phyloP scores from a whole-genome alignment of 1,139 yeast species.

The Tardiomyces blankii region DNA sequence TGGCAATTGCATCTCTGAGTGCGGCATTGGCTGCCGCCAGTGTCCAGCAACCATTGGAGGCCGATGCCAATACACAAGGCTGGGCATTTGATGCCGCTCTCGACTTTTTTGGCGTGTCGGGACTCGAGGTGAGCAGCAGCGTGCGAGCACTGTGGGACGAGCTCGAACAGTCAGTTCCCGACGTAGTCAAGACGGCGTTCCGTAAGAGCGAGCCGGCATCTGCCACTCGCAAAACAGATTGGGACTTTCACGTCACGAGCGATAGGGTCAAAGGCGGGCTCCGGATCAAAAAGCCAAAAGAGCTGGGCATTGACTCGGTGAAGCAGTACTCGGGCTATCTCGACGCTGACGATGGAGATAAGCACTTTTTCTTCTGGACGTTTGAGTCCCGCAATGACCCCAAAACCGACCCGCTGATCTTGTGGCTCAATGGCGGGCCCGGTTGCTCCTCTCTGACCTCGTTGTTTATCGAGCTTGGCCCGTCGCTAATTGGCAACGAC shows the following conservation, averaged over 20 bases:
- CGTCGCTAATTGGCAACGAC: constrained; percentile 42
- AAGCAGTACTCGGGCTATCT: constrained; percentile 62
- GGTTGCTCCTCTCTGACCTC: constrained; percentile 67
- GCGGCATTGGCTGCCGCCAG: no score
- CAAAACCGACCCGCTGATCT: constrained; percentile 46
- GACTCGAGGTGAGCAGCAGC: not conserved
- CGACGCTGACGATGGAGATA: constrained; percentile 67
- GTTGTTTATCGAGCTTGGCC: constrained; percentile 56
- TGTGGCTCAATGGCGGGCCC: constrained; percentile 72
- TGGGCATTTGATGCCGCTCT: not conserved
- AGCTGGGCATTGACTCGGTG: constrained; percentile 22
- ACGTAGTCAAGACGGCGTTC: not conserved
- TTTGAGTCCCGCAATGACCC: constrained; percentile 65
- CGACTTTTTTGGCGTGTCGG: not conserved
- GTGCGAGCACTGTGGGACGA: not conserved
- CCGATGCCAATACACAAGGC: not conserved
- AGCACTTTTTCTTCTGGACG: constrained; percentile 76
- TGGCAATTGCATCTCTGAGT: no score
- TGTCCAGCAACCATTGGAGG: no score
- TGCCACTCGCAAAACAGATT: not conserved
- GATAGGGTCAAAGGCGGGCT: constrained; percentile 5
- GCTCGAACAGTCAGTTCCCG: not conserved
- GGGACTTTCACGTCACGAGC: not conserved
- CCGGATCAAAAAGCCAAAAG: constrained; percentile 20
- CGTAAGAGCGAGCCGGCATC: not conserved